A percentile compares a stretch with the other conserved stretches of the same genome.
phyloP scores from a whole-genome alignment of 2,329 filamentous ascomycete genomes.

The Penicillium oxalicum region DNA sequence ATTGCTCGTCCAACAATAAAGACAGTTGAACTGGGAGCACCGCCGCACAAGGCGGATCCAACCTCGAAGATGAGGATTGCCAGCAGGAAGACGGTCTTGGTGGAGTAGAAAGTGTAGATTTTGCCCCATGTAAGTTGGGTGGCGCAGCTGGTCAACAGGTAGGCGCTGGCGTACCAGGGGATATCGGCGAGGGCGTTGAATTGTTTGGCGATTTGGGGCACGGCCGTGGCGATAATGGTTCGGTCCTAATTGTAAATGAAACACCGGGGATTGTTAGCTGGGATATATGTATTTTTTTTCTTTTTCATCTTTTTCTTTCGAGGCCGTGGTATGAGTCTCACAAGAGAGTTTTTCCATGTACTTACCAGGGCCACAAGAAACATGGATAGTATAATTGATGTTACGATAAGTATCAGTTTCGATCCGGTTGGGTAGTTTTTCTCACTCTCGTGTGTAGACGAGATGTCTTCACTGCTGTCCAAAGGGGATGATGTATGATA shows the following conservation, averaged over 20 bases:
- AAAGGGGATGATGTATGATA: background rate
- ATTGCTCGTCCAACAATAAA: slow-evolving; percentile 35
- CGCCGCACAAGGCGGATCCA: slow-evolving; percentile 35
- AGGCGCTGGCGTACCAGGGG: slow-evolving; percentile 14
- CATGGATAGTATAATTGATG: slow-evolving; percentile 4
- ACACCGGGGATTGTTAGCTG: background rate
- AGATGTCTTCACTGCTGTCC: background rate
- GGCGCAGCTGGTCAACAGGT: slow-evolving; percentile 11
- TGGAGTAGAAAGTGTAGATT: slow-evolving; percentile 32
- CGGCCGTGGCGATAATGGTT: slow-evolving; percentile 14
- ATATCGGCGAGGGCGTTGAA: slow-evolving; percentile 12
- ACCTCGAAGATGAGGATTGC: slow-evolving; percentile 35
- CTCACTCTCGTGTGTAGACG: background rate
- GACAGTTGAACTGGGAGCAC: slow-evolving; percentile 27
- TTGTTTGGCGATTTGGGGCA: slow-evolving; percentile 9
- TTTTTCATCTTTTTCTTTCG: no score
- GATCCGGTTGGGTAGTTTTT: background rate
- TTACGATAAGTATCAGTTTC: background rate
- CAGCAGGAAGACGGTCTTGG: slow-evolving; percentile 32
- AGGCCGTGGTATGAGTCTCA: no score
- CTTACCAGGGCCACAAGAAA: slow-evolving; percentile 13
- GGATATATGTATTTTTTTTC: no score
- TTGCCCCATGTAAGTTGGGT: slow-evolving; percentile 32
- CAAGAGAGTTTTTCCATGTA: no score
- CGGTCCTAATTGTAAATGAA: slow-evolving; percentile 6